A percentile compares a stretch with the other conserved stretches of the same genome.
Conservation (phyloP, 305 asterid genomes). For the Lippia alba region DNA sequence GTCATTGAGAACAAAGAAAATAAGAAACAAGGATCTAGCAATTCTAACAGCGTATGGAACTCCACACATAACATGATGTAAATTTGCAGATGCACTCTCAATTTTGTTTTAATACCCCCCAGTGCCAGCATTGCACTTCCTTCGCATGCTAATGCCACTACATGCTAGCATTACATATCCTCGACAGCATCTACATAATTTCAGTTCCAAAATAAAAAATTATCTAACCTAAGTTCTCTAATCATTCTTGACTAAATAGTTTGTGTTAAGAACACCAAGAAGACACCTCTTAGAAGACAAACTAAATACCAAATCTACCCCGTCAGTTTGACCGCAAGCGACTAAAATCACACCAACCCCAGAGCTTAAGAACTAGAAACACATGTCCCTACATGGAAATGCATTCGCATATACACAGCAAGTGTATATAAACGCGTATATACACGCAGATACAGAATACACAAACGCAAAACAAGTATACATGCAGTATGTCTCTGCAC, state of each 20-base stretch:
- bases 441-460: too few species aligned
- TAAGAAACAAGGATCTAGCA: not conserved
- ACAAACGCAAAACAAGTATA: not conserved
- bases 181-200: not conserved
- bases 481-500: not conserved
- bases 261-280: not conserved
- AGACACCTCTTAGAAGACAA: constrained; percentile 4
- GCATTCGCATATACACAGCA: not conserved
- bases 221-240: not conserved
- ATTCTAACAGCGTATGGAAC: constrained; percentile 12
- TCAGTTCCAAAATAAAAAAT: not conserved
- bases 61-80: not conserved
- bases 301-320: not conserved
- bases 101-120: not conserved
- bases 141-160: constrained; percentile 8
- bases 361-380: not conserved
- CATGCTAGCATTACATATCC: too few species aligned
- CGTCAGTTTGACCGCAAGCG: not conserved
- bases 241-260: constrained; percentile 8
- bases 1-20: not conserved
- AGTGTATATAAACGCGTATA: too few species aligned
- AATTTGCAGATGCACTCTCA: not conserved
- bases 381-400: not conserved
- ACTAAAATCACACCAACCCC: constrained; percentile 6
- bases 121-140: not conserved